phyloP scores from a whole-genome alignment of 164 flowering plant species.

The Chimonanthus praecox region DNA sequence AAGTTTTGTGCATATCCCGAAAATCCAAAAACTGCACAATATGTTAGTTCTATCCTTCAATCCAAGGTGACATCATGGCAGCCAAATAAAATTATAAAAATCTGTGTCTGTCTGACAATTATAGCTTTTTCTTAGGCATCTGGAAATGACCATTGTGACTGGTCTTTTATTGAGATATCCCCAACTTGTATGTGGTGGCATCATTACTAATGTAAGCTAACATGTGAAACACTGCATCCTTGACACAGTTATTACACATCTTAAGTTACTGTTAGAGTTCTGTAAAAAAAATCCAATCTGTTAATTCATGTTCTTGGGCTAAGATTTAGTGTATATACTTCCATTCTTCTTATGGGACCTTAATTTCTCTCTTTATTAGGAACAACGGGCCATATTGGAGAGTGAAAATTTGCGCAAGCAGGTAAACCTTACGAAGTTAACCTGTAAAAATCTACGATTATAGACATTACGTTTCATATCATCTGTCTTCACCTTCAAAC shows the following conservation, averaged over 20 bases:
- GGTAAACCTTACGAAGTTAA: slow-evolving; percentile 24
- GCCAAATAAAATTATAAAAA: too few species aligned
- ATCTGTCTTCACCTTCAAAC: background rate
- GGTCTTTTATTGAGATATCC: too few species aligned
- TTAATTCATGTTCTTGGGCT: background rate
- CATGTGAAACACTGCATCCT: too few species aligned
- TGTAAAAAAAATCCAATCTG: background rate
- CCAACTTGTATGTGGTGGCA: too few species aligned
- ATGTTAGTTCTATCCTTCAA: too few species aligned
- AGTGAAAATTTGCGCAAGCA: slow-evolving; percentile 68
- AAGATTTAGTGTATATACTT: background rate
- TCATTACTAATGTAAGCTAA: too few species aligned
- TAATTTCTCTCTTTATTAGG: slow-evolving; percentile 32
- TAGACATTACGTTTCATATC: background rate
- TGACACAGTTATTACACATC: too few species aligned
- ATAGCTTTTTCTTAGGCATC: background rate
- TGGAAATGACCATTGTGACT: background rate
- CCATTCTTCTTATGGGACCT: background rate
- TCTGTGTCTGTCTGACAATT: too few species aligned
- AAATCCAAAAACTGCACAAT: too few species aligned
- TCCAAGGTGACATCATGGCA: too few species aligned
- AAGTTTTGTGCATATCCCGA: too few species aligned
- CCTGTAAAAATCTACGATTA: background rate
- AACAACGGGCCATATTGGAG: slow-evolving; percentile 57
- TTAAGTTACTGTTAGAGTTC: too few species aligned